A percentile compares a stretch with the other conserved stretches of the same genome.
Evolutionary conservation across 192 early-diverging fungal genomes (phyloP).

Genomic region (Podila epicladia): DNA sequence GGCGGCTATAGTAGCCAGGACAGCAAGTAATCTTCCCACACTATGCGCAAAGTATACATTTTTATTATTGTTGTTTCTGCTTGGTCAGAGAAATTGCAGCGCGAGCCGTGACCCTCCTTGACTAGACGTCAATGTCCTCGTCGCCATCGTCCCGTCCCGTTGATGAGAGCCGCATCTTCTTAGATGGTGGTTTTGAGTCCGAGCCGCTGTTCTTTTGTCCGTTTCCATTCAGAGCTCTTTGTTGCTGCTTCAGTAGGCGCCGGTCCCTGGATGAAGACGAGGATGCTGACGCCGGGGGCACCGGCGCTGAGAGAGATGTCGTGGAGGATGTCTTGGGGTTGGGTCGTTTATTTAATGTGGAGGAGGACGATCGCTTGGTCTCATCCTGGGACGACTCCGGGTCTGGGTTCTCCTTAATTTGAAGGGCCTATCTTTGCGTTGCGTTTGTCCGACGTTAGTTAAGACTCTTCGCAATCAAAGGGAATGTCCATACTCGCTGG

Average conservation of each 20-base stretch:
- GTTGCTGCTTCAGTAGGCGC: constrained; percentile 38
- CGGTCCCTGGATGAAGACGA: constrained; percentile 24
- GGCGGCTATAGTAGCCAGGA: too few relatives aligned
- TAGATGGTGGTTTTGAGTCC: constrained; percentile 21
- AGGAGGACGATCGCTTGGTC: constrained; percentile 25
- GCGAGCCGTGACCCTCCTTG: too few relatives aligned
- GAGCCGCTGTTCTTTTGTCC: constrained; percentile 14
- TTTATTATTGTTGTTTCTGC: too few relatives aligned
- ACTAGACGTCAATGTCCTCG: constrained; percentile 42
- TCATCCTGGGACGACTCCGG: constrained; percentile 49
- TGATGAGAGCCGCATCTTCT: constrained; percentile 42
- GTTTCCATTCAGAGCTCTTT: constrained; percentile 7
- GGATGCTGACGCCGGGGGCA: background rate
- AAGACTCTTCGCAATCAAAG: background rate
- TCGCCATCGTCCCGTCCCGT: constrained; percentile 48
- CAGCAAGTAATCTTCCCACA: too few relatives aligned
- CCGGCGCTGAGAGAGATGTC: constrained; percentile 16
- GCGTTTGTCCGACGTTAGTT: background rate
- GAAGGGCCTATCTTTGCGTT: constrained; percentile 25
- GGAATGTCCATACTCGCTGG: background rate
- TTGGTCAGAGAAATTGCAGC: too few relatives aligned
- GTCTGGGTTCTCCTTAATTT: constrained; percentile 43
- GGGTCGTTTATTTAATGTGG: constrained; percentile 17
- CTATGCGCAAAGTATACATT: too few relatives aligned
- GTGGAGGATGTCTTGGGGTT: constrained; percentile 27